Evolutionary conservation across 768 basidiomycete genomes (phyloP), one percentile per base, ranked within the genome.

Genomic region (Lentinula aciculospora): DNA sequence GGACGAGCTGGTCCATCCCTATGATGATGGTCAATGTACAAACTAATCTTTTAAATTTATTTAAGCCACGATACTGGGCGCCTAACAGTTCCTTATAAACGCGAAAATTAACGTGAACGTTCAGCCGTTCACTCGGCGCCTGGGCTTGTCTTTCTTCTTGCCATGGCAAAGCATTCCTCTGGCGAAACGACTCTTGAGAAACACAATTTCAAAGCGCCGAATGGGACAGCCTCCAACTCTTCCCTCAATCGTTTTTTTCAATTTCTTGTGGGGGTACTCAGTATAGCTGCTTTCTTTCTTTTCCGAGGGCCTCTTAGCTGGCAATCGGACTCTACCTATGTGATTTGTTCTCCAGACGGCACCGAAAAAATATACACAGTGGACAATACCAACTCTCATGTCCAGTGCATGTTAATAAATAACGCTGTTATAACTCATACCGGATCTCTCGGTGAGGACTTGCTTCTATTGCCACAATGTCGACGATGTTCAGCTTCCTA

Each of bases 381-480:
- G n/a, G 85, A 91, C 65, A 67, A 70, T 5, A 56, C 67, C 29
- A 76, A 80, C 59, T 69, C 78, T 3, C 74, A 69, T 56, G 80
- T 76, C 4, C 81, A 90, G 64, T 91, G 89, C 61, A 74, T 92
- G 36, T 78, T 88, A 21, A 74, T 90, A 19, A 67, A 79, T 37
- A 75, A 75, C 27, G 68, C 73, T 36, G 65, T 69, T 57, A 83
- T 92, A 60, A 65, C 74, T 13, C 81, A 80, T 56, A 76, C 71
- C 6, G 88, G 88, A 45, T 74, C 76, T 61, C 69, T 84, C 42
- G 75, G 88, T 88, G 59, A 61, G 81, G 6, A 55, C 34, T 29
- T 10, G 53, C 34, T 29, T 37, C 55, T 27, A 23, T 54, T 46
- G 46, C 45, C 39, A 46, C 58, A 32, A 53, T 53, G 46, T n/a